Conservation (phyloP, 164 flowering plant species). For the Magnolia officinalis region DNA sequence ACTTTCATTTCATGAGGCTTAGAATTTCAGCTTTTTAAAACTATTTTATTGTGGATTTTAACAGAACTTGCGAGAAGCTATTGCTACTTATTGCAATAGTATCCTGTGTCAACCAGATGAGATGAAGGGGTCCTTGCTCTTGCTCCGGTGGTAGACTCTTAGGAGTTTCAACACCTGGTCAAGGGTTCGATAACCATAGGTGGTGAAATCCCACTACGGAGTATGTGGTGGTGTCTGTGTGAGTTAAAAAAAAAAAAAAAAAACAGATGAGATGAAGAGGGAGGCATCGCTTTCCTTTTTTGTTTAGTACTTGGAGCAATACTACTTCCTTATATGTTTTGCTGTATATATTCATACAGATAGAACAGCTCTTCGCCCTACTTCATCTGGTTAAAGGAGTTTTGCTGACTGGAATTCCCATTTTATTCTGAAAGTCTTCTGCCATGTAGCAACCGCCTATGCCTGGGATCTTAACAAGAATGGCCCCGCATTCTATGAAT, state of each 20-base stretch:
- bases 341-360: too few species aligned
- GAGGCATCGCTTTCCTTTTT: slow-evolving; percentile 89
- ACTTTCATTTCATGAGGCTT: background rate
- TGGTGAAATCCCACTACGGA: too few species aligned
- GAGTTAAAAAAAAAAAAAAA: too few species aligned
- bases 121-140: too few species aligned
- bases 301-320: slow-evolving; percentile 93
- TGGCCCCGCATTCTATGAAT: too few species aligned
- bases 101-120: slow-evolving; percentile 77
- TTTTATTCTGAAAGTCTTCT: too few species aligned
- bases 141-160: too few species aligned
- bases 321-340: slow-evolving; percentile 56
- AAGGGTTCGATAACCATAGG: too few species aligned
- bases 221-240: too few species aligned
- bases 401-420: slow-evolving; percentile 70
- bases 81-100: slow-evolving; percentile 85
- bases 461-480: too few species aligned
- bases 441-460: too few species aligned
- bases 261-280: slow-evolving; percentile 67
- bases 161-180: too few species aligned
- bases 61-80: slow-evolving; percentile 96
- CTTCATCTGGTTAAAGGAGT: slow-evolving; percentile 47
- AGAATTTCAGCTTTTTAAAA: background rate
- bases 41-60: slow-evolving; percentile 12
- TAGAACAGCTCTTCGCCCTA: slow-evolving; percentile 48